These are phyloP conservation scores for Myrica gale DNA, from an alignment of 306 rosid species.

Conservation along the genomic window DNA sequence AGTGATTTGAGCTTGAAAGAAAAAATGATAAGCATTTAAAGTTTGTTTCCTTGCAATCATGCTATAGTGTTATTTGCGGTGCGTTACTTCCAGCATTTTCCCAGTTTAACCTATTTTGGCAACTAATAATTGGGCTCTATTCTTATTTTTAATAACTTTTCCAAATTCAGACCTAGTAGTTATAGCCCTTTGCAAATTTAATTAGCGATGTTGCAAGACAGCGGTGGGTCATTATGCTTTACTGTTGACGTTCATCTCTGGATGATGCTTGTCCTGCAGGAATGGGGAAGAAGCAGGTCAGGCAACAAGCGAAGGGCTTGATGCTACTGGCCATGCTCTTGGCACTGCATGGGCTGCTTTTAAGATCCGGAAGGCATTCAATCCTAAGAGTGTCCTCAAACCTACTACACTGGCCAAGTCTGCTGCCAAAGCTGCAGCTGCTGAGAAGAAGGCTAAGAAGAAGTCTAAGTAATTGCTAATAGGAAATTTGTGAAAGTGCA, in stretches of 20 bases:
- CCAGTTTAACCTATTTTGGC: not conserved
- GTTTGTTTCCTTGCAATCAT: slow-evolving; percentile 8
- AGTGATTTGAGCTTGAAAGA: not conserved
- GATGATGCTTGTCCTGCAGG: slow-evolving; percentile 48
- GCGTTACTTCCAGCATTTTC: not conserved
- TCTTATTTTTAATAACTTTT: not conserved
- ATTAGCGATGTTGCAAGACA: not conserved
- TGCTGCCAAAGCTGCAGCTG: slow-evolving; percentile 69
- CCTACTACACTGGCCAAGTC: slow-evolving; percentile 69
- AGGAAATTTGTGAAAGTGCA: slow-evolving; percentile 21
- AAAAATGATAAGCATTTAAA: not conserved
- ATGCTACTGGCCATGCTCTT: slow-evolving; percentile 87
- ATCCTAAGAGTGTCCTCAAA: slow-evolving; percentile 71
- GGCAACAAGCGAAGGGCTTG: slow-evolving; percentile 76
- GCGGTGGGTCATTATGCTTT: slow-evolving; percentile 13
- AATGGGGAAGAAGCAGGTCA: slow-evolving; percentile 85
- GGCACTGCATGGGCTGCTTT: slow-evolving; percentile 86
- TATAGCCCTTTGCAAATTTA: slow-evolving; percentile 10
- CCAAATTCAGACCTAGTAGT: not conserved
- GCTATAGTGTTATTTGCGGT: not conserved
- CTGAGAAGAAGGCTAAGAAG: slow-evolving; percentile 49
- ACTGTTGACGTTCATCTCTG: slow-evolving; percentile 2
- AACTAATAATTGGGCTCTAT: not conserved
- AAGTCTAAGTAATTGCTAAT: slow-evolving; percentile 40
- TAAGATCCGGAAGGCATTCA: slow-evolving; percentile 76